phyloP scores from a whole-genome alignment of 768 basidiomycete genomes.

The Mrakia frigida region DNA sequence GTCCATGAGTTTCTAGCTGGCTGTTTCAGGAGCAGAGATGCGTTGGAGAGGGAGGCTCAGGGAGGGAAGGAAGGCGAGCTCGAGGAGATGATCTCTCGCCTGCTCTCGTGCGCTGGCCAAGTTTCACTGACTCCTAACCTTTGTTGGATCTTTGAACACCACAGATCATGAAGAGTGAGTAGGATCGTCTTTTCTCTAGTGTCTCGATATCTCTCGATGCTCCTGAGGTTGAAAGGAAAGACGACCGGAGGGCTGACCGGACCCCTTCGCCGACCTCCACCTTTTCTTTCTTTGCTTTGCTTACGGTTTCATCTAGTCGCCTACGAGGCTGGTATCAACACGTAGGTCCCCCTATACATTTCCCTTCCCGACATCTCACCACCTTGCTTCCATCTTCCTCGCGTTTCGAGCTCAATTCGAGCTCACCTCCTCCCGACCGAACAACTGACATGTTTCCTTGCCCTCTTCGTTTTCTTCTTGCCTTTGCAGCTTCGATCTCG shows the following conservation, averaged over 20 bases:
- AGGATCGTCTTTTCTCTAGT: not conserved
- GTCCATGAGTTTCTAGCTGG: not conserved
- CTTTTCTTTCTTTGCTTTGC: not conserved
- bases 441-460: too few relatives aligned
- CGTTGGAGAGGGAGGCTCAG: not conserved
- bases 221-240: not conserved
- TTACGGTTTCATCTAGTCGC: not conserved
- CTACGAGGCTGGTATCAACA: conserved; percentile 8
- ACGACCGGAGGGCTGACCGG: not conserved
- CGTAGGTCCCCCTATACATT: not conserved
- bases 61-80: not conserved
- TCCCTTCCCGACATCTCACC: not conserved
- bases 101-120: not conserved
- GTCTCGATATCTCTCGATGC: not conserved
- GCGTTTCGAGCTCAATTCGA: too few relatives aligned
- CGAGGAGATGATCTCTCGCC: not conserved
- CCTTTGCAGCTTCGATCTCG: conserved; percentile 33
- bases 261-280: not conserved
- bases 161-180: not conserved
- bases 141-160: not conserved
- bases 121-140: not conserved
- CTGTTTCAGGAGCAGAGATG: too few relatives aligned
- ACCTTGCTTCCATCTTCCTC: not conserved
- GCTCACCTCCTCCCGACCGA: too few relatives aligned
- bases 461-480: not conserved